Evolutionary conservation across 2,329 filamentous ascomycete species (phyloP).

Genomic region (Capronia americana): DNA sequence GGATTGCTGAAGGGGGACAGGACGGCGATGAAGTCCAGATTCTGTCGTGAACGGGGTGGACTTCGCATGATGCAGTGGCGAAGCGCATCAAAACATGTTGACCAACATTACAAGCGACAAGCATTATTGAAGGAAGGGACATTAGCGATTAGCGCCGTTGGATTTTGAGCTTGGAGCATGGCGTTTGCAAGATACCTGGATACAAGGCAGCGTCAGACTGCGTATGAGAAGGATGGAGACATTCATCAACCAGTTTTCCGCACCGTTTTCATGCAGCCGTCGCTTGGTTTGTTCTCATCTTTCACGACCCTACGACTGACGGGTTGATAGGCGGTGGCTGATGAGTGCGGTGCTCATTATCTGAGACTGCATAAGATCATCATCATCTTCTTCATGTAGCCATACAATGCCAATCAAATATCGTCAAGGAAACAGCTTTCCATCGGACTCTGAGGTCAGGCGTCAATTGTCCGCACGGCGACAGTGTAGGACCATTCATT

Average conservation of each 20-base stretch:
- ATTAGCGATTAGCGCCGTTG: background rate
- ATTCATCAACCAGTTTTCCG: background rate
- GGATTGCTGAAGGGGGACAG: conserved; percentile 25
- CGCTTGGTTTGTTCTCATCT: no score
- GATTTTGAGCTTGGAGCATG: background rate
- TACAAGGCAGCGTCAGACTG: background rate
- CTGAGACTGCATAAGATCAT: no score
- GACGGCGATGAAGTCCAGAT: conserved; percentile 30
- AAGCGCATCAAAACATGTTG: background rate
- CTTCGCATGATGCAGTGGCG: background rate
- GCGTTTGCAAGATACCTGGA: background rate
- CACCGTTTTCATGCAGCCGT: no score
- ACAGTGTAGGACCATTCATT: no score
- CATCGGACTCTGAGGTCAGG: no score
- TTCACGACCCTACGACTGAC: no score
- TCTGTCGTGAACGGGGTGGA: conserved; percentile 7
- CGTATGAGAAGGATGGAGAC: background rate
- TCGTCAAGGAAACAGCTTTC: no score
- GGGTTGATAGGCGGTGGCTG: no score
- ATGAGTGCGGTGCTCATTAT: no score
- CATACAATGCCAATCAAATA: no score
- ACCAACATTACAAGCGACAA: background rate
- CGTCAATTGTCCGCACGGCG: no score
- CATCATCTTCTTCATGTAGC: no score
- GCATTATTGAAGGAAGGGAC: background rate